Evolutionary conservation across 495 filamentous ascomycete genomes (phyloP).

Genomic region (Neurospora sp.): DNA sequence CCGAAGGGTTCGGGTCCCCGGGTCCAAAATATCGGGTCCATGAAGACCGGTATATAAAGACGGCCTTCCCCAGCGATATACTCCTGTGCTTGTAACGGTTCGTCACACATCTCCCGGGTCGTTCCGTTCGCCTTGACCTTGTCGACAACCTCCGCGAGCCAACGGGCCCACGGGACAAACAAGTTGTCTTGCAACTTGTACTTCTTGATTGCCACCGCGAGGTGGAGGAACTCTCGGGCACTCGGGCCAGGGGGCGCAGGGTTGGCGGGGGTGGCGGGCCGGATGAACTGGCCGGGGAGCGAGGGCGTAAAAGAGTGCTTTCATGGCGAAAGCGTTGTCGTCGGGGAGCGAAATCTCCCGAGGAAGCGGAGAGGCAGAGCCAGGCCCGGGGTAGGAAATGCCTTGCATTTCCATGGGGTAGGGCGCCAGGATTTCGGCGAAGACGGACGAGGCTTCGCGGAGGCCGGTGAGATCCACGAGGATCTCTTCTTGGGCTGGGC

Average conservation of each 20-base stretch:
- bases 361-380: neutral
- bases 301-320: neutral
- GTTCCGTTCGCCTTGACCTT: neutral
- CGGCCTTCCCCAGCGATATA: too few species aligned
- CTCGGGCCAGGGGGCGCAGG: neutral
- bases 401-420: neutral
- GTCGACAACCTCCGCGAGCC: neutral
- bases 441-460: neutral
- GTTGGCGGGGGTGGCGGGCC: neutral
- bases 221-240: neutral
- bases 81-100: too few species aligned
- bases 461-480: neutral
- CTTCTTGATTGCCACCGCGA: neutral
- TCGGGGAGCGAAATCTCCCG: neutral
- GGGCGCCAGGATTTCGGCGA: neutral
- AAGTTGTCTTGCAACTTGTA: neutral
- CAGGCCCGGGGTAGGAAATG: neutral
- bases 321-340: neutral
- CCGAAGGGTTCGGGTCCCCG: too few species aligned
- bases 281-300: neutral
- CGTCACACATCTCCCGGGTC: neutral
- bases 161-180: neutral
- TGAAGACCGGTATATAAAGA: too few species aligned
- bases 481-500: neutral
- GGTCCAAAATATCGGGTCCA: too few species aligned